Percentiles rank a stretch among this genome's conserved stretches.
Evolutionary conservation across 2,329 filamentous ascomycete species (phyloP).

Genomic region (Lojkania enalia): DNA sequence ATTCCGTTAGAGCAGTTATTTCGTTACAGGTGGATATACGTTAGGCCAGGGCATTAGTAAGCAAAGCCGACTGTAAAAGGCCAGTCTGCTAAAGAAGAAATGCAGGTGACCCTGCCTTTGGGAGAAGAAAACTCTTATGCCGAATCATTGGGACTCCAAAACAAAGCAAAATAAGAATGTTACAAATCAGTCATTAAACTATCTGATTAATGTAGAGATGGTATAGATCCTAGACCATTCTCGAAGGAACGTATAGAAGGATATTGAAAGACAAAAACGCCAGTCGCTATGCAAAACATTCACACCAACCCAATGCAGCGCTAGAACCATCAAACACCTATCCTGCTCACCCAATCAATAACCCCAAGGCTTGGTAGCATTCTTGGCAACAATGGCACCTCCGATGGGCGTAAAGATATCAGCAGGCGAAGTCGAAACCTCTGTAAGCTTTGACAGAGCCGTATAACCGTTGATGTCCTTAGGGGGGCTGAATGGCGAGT

Average conservation of each 20-base stretch:
- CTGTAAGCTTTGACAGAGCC: slow-evolving; percentile 25
- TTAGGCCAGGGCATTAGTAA: no score
- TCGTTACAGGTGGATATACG: no score
- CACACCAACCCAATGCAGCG: slow-evolving; percentile 2
- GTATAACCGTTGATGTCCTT: slow-evolving; percentile 37
- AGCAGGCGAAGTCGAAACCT: slow-evolving; percentile 23
- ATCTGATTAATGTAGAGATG: no score
- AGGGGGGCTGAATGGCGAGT: slow-evolving; percentile 46
- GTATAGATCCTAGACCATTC: no score
- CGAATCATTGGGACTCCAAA: no score
- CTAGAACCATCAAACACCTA: neutral
- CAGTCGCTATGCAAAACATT: slow-evolving; percentile 6
- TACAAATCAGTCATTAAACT: no score
- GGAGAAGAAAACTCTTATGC: no score
- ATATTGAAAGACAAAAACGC: slow-evolving; percentile 3
- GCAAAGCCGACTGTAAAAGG: no score
- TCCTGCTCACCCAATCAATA: slow-evolving; percentile 1
- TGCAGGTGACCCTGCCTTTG: no score
- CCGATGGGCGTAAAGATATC: slow-evolving; percentile 8
- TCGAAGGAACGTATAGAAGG: neutral
- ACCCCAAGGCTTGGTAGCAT: slow-evolving; percentile 30
- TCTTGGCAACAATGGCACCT: slow-evolving; percentile 30
- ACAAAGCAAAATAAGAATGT: no score
- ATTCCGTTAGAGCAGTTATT: no score
- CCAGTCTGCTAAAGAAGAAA: no score